phyloP scores from a whole-genome alignment of 23 red algal species.

The Gracilaria gracilis region DNA sequence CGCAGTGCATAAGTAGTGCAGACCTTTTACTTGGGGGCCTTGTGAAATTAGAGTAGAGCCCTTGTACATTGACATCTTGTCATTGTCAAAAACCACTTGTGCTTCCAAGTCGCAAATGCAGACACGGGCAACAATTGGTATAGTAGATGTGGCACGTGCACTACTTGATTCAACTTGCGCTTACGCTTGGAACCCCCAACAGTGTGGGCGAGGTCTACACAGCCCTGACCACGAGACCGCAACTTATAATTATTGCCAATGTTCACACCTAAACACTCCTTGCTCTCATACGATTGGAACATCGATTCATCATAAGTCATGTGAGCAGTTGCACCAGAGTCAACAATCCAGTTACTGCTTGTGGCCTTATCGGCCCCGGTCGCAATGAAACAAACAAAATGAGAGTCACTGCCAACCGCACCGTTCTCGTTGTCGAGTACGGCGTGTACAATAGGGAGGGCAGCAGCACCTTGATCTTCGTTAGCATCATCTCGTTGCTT shows the following conservation, averaged over 20 bases:
- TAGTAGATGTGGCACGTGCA: conserved; percentile 9
- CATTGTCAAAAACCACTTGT: conserved; percentile 5
- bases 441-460: conserved; percentile 5
- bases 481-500: conserved; percentile 10
- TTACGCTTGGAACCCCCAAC: neutral
- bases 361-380: neutral
- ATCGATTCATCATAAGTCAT: conserved; percentile 38
- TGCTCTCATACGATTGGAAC: conserved; percentile 41
- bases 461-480: neutral
- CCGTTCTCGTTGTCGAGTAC: neutral
- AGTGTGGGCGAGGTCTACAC: neutral
- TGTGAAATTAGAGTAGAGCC: neutral
- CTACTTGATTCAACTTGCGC: neutral
- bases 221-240: neutral
- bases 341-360: conserved; percentile 27
- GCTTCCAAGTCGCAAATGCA: neutral
- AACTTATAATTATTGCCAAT: conserved; percentile 9
- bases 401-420: neutral
- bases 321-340: conserved; percentile 43
- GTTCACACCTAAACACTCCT: neutral
- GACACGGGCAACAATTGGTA: conserved; percentile 28
- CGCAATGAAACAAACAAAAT: neutral
- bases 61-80: conserved; percentile 1
- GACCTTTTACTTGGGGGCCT: neutral
- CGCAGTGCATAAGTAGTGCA: conserved; percentile 6